Percentiles rank a stretch among this genome's conserved stretches.
Conservation (phyloP, 2,329 filamentous ascomycete species). For the Colletotrichum neosansevieriae region DNA sequence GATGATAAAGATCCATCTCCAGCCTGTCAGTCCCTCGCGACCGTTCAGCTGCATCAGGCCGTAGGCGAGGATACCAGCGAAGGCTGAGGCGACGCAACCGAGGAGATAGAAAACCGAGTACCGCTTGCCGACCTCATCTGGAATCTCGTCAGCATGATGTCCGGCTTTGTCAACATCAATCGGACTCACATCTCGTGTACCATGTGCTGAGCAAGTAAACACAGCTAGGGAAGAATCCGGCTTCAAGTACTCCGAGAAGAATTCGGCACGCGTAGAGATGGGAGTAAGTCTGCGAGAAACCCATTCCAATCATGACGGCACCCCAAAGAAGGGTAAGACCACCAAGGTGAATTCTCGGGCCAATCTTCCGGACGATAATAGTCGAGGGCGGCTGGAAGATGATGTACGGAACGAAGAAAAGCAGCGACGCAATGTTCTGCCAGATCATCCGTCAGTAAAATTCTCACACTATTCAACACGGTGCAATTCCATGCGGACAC, state of each 20-base stretch:
- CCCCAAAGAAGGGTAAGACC: conserved; percentile 71
- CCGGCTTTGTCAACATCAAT: neutral
- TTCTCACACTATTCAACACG: neutral
- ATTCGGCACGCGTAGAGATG: conserved; percentile 67
- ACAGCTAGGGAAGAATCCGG: conserved; percentile 78
- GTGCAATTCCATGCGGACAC: conserved; percentile 26
- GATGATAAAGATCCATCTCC: conserved; percentile 76
- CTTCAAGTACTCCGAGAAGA: conserved; percentile 73
- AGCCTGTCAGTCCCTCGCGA: conserved; percentile 65
- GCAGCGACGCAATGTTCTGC: conserved; percentile 73
- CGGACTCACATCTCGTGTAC: conserved; percentile 72
- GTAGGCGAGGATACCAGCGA: conserved; percentile 77
- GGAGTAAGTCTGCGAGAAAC: conserved; percentile 66
- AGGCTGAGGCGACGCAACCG: conserved; percentile 74
- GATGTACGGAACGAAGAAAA: conserved; percentile 82
- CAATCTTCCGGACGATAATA: conserved; percentile 74
- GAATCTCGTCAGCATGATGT: neutral
- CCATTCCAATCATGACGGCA: conserved; percentile 73
- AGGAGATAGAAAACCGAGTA: conserved; percentile 78
- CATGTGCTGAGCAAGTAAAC: conserved; percentile 81
- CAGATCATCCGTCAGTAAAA: neutral
- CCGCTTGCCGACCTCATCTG: conserved; percentile 76
- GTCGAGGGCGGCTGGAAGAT: conserved; percentile 80
- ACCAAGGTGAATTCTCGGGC: conserved; percentile 68
- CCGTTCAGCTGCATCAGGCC: conserved; percentile 76